These are phyloP conservation scores for Copromyces sp. DNA, from an alignment of 495 filamentous ascomycete species.

Conservation along the genomic window DNA sequence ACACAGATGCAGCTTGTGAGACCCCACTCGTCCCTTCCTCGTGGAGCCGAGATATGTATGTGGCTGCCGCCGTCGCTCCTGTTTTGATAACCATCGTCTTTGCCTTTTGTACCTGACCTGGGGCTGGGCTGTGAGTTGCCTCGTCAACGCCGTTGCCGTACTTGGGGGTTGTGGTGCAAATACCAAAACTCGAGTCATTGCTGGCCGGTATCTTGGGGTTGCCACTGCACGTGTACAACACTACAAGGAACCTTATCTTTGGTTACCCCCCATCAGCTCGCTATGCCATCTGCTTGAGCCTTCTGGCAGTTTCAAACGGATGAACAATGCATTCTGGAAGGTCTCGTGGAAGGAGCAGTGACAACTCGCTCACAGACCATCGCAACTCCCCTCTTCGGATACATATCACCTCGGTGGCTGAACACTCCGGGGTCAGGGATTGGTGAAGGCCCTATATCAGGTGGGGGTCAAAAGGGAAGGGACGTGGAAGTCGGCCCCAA, in stretches of 20 bases:
- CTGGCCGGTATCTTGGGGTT: background rate
- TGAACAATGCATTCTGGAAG: background rate
- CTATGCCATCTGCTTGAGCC: background rate
- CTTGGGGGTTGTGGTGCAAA: background rate
- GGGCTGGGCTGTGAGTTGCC: background rate
- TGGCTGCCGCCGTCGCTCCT: background rate
- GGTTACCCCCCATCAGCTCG: background rate
- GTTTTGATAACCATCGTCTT: background rate
- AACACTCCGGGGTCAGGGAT: background rate
- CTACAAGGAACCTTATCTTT: background rate
- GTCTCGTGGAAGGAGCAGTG: background rate
- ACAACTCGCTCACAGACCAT: background rate
- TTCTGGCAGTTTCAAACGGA: background rate
- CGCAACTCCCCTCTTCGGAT: background rate
- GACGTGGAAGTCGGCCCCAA: background rate
- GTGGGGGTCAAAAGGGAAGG: background rate
- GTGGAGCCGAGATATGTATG: background rate
- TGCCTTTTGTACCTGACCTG: background rate
- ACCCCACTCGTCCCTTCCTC: background rate
- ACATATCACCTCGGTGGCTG: background rate
- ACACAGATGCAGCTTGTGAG: background rate
- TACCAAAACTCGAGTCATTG: background rate
- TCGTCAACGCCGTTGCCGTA: background rate
- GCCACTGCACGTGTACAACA: background rate
- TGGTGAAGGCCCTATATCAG: background rate